Conservation (phyloP, 371 early-diverging fungal genomes). For the Syncephalis fuscata region DNA sequence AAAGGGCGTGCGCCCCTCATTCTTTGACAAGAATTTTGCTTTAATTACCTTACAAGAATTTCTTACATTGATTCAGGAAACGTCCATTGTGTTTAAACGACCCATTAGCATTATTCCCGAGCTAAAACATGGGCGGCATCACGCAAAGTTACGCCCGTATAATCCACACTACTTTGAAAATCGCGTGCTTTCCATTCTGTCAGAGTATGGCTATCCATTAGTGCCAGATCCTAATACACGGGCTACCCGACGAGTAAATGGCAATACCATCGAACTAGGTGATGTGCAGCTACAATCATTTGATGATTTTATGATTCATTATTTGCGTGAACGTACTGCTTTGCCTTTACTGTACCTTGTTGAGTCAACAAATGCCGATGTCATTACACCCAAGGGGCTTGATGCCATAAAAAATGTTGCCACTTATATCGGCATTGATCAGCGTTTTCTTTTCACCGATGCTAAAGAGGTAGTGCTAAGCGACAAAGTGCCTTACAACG, state of each 20-base stretch:
- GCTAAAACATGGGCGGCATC: slow-evolving; percentile 13
- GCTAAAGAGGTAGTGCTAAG: slow-evolving; percentile 10
- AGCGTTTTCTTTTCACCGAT: slow-evolving; percentile 16
- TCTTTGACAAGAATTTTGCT: slow-evolving; percentile 15
- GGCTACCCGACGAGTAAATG: not conserved
- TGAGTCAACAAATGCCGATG: slow-evolving; percentile 4
- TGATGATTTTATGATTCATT: slow-evolving; percentile 16
- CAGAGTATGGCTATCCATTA: slow-evolving; percentile 15
- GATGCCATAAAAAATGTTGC: slow-evolving; percentile 14
- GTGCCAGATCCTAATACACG: not conserved
- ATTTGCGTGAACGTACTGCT: slow-evolving; percentile 9
- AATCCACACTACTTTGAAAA: slow-evolving; percentile 17
- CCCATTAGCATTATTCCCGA: slow-evolving; percentile 22
- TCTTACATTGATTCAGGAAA: slow-evolving; percentile 11
- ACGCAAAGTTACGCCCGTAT: not conserved
- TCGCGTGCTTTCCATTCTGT: slow-evolving; percentile 12
- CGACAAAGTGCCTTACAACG: slow-evolving; percentile 9
- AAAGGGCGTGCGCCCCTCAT: slow-evolving; percentile 14
- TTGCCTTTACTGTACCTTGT: slow-evolving; percentile 11
- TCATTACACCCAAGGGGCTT: slow-evolving; percentile 16
- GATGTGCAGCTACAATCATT: slow-evolving; percentile 17
- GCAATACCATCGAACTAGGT: slow-evolving; percentile 3
- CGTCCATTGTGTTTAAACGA: slow-evolving; percentile 9
- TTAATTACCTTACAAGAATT: slow-evolving; percentile 21
- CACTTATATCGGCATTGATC: slow-evolving; percentile 13